These are phyloP conservation scores for Carex kokanica DNA, from an alignment of 176 grass and related monocot genomes.

Conservation along the genomic window DNA sequence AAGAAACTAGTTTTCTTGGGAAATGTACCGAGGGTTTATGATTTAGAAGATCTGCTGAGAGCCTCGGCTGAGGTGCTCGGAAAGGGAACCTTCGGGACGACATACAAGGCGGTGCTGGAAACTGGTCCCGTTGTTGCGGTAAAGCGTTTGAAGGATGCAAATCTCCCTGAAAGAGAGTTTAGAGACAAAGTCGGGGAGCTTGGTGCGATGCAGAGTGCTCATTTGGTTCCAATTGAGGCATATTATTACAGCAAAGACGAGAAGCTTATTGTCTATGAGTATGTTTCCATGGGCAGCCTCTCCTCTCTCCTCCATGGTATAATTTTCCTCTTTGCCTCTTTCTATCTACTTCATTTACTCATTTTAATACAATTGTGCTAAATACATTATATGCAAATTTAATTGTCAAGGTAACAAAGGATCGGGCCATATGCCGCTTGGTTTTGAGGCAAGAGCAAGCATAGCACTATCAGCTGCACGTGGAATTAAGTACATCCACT, in stretches of 20 bases:
- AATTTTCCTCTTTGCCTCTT: neutral
- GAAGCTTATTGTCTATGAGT: slow-evolving; percentile 81
- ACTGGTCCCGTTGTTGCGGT: slow-evolving; percentile 52
- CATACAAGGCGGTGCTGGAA: slow-evolving; percentile 78
- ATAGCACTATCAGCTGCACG: slow-evolving; percentile 67
- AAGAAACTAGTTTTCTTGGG: slow-evolving; percentile 78
- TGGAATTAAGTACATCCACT: slow-evolving; percentile 74
- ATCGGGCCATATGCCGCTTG: slow-evolving; percentile 29
- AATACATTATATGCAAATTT: neutral
- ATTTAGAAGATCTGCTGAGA: slow-evolving; percentile 68
- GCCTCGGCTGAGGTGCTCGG: slow-evolving; percentile 81
- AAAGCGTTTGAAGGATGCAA: slow-evolving; percentile 63
- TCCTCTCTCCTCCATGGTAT: slow-evolving; percentile 61
- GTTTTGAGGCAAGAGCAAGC: slow-evolving; percentile 42
- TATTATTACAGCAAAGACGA: slow-evolving; percentile 81
- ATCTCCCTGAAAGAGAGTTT: slow-evolving; percentile 59
- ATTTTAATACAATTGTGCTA: neutral
- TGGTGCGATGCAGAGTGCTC: slow-evolving; percentile 39
- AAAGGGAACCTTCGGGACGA: slow-evolving; percentile 58
- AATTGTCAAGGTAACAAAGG: slow-evolving; percentile 34
- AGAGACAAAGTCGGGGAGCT: slow-evolving; percentile 35
- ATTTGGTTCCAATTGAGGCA: slow-evolving; percentile 46
- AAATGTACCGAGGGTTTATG: slow-evolving; percentile 43
- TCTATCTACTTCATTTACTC: neutral
- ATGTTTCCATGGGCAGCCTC: slow-evolving; percentile 64